Evolutionary conservation across 2,329 filamentous ascomycete species (phyloP).

Genomic region (Blastomyces silverae): DNA sequence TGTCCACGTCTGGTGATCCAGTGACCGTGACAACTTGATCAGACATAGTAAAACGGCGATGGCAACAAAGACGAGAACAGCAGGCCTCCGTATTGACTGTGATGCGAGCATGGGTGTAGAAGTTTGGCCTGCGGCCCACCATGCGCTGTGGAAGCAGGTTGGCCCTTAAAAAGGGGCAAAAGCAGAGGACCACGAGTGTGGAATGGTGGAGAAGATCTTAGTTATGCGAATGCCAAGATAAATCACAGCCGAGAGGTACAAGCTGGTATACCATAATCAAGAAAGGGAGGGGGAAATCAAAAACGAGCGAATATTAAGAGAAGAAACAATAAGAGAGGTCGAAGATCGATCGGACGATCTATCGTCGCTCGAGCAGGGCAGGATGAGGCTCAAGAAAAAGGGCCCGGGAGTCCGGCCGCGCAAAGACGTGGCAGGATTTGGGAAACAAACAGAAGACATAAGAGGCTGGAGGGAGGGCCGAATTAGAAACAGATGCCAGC

Average conservation of each 20-base stretch:
- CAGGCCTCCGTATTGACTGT: conserved; percentile 8
- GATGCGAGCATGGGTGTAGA: not conserved
- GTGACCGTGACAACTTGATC: not conserved
- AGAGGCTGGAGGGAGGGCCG: too few relatives aligned
- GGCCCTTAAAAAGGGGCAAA: not conserved
- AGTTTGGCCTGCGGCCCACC: not conserved
- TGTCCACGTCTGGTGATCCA: conserved; percentile 3
- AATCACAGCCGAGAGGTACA: not conserved
- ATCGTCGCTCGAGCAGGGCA: not conserved
- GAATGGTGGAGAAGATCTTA: not conserved
- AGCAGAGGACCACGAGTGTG: not conserved
- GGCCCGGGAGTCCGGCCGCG: too few relatives aligned
- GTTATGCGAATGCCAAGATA: not conserved
- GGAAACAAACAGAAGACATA: too few relatives aligned
- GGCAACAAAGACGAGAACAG: conserved; percentile 1
- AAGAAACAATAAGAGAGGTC: not conserved
- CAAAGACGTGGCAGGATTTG: too few relatives aligned
- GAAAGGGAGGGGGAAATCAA: not conserved
- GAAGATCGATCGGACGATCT: not conserved
- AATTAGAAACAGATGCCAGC: too few relatives aligned
- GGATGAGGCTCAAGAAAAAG: too few relatives aligned
- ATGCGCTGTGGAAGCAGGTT: not conserved
- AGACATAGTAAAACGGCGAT: not conserved
- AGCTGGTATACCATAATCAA: not conserved
- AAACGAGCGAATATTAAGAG: not conserved